Percentiles rank a stretch among this genome's conserved stretches.
Evolutionary conservation across 176 grass and related monocot genomes (phyloP).

Genomic region (Thinopyrum elongatum): DNA sequence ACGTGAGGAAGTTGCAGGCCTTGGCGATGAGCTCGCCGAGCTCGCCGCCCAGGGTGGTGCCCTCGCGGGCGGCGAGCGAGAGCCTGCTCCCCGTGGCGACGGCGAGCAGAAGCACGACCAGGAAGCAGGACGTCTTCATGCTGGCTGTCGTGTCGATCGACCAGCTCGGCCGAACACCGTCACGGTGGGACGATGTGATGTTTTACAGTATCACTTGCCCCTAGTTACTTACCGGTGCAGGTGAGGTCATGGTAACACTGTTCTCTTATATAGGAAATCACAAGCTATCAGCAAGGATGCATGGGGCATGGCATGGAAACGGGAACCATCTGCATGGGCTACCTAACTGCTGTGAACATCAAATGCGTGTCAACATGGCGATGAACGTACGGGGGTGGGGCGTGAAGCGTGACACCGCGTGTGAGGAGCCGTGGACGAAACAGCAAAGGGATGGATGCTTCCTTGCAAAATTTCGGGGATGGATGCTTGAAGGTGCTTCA

Average conservation of each 20-base stretch:
- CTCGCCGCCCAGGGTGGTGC: constrained; percentile 37
- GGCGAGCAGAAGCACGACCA: constrained; percentile 51
- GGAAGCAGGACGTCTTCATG: constrained; percentile 54
- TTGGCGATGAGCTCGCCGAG: constrained; percentile 28
- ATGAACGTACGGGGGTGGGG: not conserved
- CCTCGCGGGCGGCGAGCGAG: constrained; percentile 23
- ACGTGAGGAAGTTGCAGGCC: constrained; percentile 43
- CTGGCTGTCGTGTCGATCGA: not conserved
- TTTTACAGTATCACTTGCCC: not conserved
- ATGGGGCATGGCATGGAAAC: not conserved
- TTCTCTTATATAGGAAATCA: constrained; percentile 66
- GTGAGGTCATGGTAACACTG: constrained; percentile 22
- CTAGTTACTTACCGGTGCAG: not conserved
- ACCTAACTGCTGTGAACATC: constrained; percentile 54
- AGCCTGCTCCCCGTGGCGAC: constrained; percentile 34
- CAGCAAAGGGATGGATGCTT: not conserved
- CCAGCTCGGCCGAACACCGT: not conserved
- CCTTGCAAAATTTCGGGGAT: not conserved
- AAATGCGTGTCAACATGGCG: constrained; percentile 34
- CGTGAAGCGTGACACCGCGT: not conserved
- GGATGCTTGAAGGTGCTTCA: not conserved
- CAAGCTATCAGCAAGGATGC: not conserved
- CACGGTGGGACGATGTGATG: not conserved
- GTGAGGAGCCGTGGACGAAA: constrained; percentile 20
- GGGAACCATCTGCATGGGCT: constrained; percentile 45